A percentile compares a stretch with the other conserved stretches of the same genome.
Conservation (phyloP, 768 basidiomycete species). For the Cantharellus anzutake region DNA sequence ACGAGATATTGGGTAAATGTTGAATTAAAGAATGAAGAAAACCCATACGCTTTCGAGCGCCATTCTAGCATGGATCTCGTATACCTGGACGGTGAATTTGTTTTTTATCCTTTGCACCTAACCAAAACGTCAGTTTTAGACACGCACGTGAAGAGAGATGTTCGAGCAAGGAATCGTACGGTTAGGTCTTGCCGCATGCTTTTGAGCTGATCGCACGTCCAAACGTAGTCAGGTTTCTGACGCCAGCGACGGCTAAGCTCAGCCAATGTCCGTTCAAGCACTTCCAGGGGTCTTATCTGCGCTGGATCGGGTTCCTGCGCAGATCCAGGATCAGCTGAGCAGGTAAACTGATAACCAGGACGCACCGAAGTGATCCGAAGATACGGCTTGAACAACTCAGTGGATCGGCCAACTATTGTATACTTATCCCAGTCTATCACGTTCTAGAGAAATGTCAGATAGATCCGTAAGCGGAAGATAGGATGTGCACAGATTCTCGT, state of each 20-base stretch:
- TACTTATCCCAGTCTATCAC: conserved; percentile 91
- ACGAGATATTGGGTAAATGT: conserved; percentile 3
- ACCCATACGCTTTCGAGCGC: conserved; percentile 70
- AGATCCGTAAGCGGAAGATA: not conserved
- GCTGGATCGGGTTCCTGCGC: conserved; percentile 89
- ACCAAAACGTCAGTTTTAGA: not conserved
- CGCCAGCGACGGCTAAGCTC: conserved; percentile 83
- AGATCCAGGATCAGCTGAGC: not conserved
- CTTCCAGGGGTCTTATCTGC: conserved; percentile 71
- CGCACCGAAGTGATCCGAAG: conserved; percentile 76
- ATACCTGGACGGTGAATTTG: conserved; percentile 90
- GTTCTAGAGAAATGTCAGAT: conserved; percentile 34
- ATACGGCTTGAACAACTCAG: conserved; percentile 89
- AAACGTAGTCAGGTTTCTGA: conserved; percentile 55
- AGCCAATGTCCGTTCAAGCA: conserved; percentile 68
- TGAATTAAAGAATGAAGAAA: not conserved
- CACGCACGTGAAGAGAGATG: not conserved
- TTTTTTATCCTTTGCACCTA: conserved; percentile 99
- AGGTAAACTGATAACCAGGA: conserved; percentile 3
- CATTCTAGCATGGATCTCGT: conserved; percentile 96
- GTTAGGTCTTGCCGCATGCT: conserved; percentile 93
- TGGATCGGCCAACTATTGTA: conserved; percentile 86
- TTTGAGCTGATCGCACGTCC: conserved; percentile 98
- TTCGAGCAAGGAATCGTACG: conserved; percentile 30
- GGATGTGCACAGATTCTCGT: not conserved